Conservation (phyloP, 768 basidiomycete genomes). For the Lyophyllum semitale region DNA sequence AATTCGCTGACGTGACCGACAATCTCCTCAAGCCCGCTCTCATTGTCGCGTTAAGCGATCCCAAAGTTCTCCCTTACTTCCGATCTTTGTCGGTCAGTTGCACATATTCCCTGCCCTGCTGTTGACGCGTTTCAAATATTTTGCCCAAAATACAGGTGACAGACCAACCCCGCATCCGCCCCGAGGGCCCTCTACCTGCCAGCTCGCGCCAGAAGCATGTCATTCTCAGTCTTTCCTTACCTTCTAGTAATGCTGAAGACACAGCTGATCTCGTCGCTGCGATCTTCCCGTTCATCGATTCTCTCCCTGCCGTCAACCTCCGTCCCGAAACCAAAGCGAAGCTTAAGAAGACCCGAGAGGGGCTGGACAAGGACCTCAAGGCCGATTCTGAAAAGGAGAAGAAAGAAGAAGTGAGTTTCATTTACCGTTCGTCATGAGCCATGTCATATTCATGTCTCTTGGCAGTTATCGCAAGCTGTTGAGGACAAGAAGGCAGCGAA, state of each 20-base stretch:
- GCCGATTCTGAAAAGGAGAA: conserved; percentile 68
- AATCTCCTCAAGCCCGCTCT: conserved; percentile 67
- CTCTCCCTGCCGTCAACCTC: conserved; percentile 55
- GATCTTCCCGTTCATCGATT: conserved; percentile 76
- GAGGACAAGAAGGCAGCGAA: conserved; percentile 76
- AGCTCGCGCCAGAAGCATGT: conserved; percentile 70
- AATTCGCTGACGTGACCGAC: conserved; percentile 86
- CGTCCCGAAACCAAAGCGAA: conserved; percentile 85
- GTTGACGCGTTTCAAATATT: conserved; percentile 1
- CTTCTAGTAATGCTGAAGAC: conserved; percentile 45
- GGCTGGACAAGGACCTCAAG: conserved; percentile 66
- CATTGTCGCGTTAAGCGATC: conserved; percentile 58
- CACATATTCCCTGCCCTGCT: background rate
- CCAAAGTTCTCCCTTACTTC: conserved; percentile 73
- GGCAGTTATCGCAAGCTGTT: conserved; percentile 43
- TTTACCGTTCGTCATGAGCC: background rate
- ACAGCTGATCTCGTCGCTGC: conserved; percentile 64
- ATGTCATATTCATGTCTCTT: background rate
- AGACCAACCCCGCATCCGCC: conserved; percentile 81
- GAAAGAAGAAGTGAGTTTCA: conserved; percentile 60
- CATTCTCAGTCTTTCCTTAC: conserved; percentile 66
- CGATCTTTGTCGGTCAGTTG: conserved; percentile 77
- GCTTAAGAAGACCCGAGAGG: conserved; percentile 72
- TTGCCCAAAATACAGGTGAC: conserved; percentile 53
- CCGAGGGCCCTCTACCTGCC: conserved; percentile 49